phyloP scores from a whole-genome alignment of 352 stramenopile species.

The Aphanomyces cochlioides region DNA sequence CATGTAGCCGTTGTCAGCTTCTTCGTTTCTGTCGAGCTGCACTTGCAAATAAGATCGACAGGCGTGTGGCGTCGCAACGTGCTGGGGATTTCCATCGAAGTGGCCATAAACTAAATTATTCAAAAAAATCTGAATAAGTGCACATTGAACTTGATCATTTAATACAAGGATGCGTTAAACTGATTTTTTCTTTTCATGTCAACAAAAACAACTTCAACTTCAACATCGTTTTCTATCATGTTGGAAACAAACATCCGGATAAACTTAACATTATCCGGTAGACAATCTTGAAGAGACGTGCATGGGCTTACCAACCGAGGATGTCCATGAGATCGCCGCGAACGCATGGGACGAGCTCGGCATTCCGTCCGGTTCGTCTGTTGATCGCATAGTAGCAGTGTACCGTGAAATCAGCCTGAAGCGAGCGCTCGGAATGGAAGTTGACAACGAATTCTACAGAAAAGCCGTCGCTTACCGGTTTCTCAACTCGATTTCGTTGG shows the following conservation, averaged over 20 bases:
- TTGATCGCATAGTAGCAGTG: slow-evolving; percentile 46
- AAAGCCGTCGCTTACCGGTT: slow-evolving; percentile 66
- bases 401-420: slow-evolving; percentile 54
- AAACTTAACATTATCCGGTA: not conserved
- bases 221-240: not conserved
- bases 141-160: too few relatives aligned
- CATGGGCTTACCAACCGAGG: slow-evolving; percentile 11
- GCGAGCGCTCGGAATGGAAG: slow-evolving; percentile 36
- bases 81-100: too few relatives aligned
- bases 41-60: too few relatives aligned
- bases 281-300: slow-evolving; percentile 1
- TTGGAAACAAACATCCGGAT: slow-evolving; percentile 21
- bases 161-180: too few relatives aligned
- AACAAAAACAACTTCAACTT: slow-evolving; percentile 8
- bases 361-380: slow-evolving; percentile 44
- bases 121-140: too few relatives aligned
- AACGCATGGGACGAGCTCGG: slow-evolving; percentile 58
- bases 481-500: slow-evolving; percentile 50
- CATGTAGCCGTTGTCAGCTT: too few relatives aligned
- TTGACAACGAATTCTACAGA: slow-evolving; percentile 46
- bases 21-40: too few relatives aligned
- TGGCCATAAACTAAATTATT: too few relatives aligned
- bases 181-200: not conserved
- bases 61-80: too few relatives aligned
- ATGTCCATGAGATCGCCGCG: slow-evolving; percentile 20